Conservation (phyloP, 768 basidiomycete species). For the Boletus pseudopeckii region DNA sequence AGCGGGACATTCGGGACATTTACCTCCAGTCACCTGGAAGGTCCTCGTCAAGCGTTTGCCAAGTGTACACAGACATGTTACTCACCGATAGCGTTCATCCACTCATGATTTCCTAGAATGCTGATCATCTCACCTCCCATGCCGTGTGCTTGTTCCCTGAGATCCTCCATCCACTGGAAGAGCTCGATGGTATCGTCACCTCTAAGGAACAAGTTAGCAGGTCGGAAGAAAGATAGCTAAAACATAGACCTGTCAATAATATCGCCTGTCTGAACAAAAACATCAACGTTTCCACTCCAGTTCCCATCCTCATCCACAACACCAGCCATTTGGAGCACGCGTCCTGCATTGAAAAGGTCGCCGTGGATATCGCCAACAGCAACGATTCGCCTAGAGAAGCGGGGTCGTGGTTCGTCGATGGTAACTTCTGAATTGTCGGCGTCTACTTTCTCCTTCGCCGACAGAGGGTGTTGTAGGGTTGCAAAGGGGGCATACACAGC, state of each 20-base stretch:
- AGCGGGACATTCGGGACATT: constrained; percentile 10
- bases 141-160: constrained; percentile 69
- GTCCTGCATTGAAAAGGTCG: constrained; percentile 74
- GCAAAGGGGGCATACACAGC: constrained; percentile 21
- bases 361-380: constrained; percentile 94
- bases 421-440: constrained; percentile 8
- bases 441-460: constrained; percentile 1
- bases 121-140: constrained; percentile 72
- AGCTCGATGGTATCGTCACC: constrained; percentile 88
- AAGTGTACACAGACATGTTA: background rate
- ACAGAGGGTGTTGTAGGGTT: constrained; percentile 12
- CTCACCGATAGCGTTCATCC: constrained; percentile 86
- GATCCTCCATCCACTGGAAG: constrained; percentile 78
- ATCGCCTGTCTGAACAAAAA: constrained; percentile 94
- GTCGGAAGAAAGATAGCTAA: background rate
- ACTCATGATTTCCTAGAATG: constrained; percentile 92
- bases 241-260: constrained; percentile 79
- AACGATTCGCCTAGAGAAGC: constrained; percentile 54
- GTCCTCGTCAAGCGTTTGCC: constrained; percentile 7
- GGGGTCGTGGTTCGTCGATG: constrained; percentile 26
- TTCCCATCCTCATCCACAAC: constrained; percentile 69
- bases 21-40: constrained; percentile 81
- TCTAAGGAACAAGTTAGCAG: constrained; percentile 37
- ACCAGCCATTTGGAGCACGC: constrained; percentile 74
- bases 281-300: constrained; percentile 82